Evolutionary conservation across 805 yeast species (phyloP), one percentile per base, ranked within the genome.

Genomic region (Yamadazyma nakazawae): DNA sequence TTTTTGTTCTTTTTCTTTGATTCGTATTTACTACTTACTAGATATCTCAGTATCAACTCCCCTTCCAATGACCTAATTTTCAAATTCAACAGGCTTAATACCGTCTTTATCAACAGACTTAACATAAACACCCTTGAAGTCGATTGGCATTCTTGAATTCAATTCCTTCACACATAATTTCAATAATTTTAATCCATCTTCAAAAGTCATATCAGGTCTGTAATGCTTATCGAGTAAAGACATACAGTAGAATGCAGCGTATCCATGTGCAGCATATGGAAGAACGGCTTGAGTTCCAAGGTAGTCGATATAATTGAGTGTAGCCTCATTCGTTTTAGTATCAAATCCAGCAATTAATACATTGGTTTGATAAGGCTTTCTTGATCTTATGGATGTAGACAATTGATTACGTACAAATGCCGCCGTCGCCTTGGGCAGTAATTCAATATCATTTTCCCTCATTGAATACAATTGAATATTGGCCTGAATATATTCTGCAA

Each of bases 261-360:
- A 94, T 11, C 99, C 99, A 64, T 94, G 99, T 1, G 98, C 98
- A 14, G 95, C 96, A 62, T 94, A 94, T 13, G 99, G 98, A 49
- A 94, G 75, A 50, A 84, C 88, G 13, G 84, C 96, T 54, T 84
- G 81, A 2, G 99, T 88, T 7, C 99, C 99, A 54, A 94, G 72
- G 65, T 94, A 94, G 64, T 94, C 99, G 55, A 94, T 86, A 84
- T 92, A 89, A 60, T 86, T 84, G 58, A 94, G 75, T 43, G 79
- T 72, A 34, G 97, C 89, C 49, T 70, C 73, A 35, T 74, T 65
- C 7, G 73, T 74, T 52, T 76, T 78, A 13, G 69, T 66, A 59
- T 89, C 92, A 63, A 75, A 83, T 10, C 98, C 97, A 36, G 86
- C 99, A 50, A 94, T 69, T 49, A 94, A 74, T n/a, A 89, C 81